phyloP scores from a whole-genome alignment of 305 asterid species.

The Salvia sclarea region DNA sequence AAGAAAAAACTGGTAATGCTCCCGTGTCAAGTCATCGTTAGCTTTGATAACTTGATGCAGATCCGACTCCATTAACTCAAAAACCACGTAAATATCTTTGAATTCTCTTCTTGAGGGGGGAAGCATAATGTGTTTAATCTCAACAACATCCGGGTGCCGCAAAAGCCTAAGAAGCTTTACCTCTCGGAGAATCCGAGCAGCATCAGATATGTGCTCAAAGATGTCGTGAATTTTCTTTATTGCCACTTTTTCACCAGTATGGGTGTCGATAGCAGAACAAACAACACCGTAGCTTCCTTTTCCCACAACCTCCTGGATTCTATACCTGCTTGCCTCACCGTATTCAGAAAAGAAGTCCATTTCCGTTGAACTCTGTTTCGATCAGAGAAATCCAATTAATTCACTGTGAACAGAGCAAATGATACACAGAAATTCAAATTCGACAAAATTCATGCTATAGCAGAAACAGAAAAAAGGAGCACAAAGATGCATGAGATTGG shows the following conservation, averaged over 20 bases:
- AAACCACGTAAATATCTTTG: slow-evolving; percentile 83
- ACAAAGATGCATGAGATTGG: background rate
- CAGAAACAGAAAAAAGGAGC: background rate
- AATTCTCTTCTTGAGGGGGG: slow-evolving; percentile 89
- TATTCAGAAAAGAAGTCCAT: slow-evolving; percentile 89
- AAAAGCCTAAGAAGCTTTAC: slow-evolving; percentile 86
- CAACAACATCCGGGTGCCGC: slow-evolving; percentile 91
- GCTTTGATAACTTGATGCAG: slow-evolving; percentile 96
- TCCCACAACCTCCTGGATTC: slow-evolving; percentile 80
- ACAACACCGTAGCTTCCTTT: slow-evolving; percentile 97
- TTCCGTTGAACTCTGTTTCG: slow-evolving; percentile 61
- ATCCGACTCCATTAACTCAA: slow-evolving; percentile 95
- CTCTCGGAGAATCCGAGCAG: slow-evolving; percentile 88
- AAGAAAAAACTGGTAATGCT: slow-evolving; percentile 85
- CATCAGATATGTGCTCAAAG: slow-evolving; percentile 86
- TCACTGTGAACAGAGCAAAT: background rate
- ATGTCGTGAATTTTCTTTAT: slow-evolving; percentile 83
- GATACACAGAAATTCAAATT: background rate
- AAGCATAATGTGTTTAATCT: slow-evolving; percentile 85
- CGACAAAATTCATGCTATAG: background rate
- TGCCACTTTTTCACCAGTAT: slow-evolving; percentile 84
- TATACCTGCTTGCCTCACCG: slow-evolving; percentile 85
- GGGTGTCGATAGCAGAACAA: slow-evolving; percentile 85
- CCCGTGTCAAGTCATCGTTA: slow-evolving; percentile 89
- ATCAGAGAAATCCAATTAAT: background rate